These are phyloP conservation scores for Diaporthe sp. DNA, from an alignment of 2,329 filamentous ascomycete genomes.

Conservation along the genomic window DNA sequence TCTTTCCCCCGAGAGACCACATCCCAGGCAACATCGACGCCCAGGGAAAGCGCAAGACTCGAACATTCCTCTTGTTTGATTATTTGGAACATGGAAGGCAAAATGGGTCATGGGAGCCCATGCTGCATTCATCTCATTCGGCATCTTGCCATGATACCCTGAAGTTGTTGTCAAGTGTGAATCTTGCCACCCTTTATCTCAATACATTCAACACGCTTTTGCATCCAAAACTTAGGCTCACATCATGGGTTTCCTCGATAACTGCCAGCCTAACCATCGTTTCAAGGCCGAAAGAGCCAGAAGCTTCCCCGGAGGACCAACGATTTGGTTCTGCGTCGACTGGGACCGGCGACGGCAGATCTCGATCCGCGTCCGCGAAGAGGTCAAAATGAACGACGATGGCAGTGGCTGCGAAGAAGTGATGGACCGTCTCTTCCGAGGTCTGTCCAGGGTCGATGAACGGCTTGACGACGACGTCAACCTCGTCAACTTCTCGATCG, in stretches of 20 bases:
- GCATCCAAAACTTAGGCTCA: not conserved
- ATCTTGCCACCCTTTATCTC: not conserved
- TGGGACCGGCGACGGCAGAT: conserved; percentile 21
- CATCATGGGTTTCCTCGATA: conserved; percentile 18
- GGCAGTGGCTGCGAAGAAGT: not conserved
- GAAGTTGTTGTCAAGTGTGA: not conserved
- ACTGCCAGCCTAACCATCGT: not conserved
- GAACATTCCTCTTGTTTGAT: too few species aligned
- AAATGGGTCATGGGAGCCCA: too few species aligned
- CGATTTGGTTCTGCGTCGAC: conserved; percentile 7
- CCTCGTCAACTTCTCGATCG: conserved; percentile 5
- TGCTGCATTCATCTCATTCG: not conserved
- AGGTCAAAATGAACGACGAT: not conserved
- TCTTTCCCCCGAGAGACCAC: too few species aligned
- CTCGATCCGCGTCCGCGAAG: not conserved
- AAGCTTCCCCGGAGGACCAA: not conserved
- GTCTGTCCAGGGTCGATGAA: not conserved
- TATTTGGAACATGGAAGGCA: too few species aligned
- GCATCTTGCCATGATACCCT: not conserved
- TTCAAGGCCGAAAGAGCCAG: not conserved
- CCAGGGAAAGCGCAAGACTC: not conserved
- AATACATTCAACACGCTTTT: not conserved
- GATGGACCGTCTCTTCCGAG: not conserved
- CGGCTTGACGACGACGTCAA: not conserved
- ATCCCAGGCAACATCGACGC: not conserved